Evolutionary conservation across 2,329 filamentous ascomycete genomes (phyloP).

Genomic region (Alternaria arborescens): DNA sequence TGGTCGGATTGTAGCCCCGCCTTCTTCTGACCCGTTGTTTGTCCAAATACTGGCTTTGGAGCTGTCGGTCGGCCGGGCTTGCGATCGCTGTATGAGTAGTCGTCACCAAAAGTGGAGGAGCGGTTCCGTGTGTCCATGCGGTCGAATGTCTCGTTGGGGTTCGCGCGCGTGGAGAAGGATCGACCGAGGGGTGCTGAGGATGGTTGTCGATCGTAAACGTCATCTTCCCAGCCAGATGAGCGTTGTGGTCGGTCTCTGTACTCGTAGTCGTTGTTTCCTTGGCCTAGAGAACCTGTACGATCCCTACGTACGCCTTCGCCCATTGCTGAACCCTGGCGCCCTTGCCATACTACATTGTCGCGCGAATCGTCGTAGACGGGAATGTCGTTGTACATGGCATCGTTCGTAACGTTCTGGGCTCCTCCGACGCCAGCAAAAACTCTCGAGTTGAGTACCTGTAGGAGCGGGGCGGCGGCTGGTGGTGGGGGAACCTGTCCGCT

Average conservation of each 20-base stretch:
- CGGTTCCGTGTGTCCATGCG: slow-evolving; percentile 48
- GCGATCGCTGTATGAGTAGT: slow-evolving; percentile 65
- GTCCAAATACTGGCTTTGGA: slow-evolving; percentile 84
- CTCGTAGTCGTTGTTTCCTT: slow-evolving; percentile 55
- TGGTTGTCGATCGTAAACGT: slow-evolving; percentile 70
- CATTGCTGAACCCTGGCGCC: slow-evolving; percentile 72
- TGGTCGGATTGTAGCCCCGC: slow-evolving; percentile 70
- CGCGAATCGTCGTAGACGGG: slow-evolving; percentile 86
- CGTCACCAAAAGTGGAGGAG: slow-evolving; percentile 55
- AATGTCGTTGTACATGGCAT: slow-evolving; percentile 80
- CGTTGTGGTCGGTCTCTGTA: slow-evolving; percentile 67
- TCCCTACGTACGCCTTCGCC: slow-evolving; percentile 70
- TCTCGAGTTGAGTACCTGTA: slow-evolving; percentile 84
- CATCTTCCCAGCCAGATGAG: slow-evolving; percentile 77
- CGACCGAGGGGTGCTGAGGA: slow-evolving; percentile 50
- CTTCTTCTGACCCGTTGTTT: slow-evolving; percentile 57
- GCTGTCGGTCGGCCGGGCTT: slow-evolving; percentile 82
- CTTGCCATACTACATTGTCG: slow-evolving; percentile 86
- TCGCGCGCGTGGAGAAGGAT: slow-evolving; percentile 62
- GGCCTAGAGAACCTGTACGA: slow-evolving; percentile 51
- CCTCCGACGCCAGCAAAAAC: slow-evolving; percentile 75
- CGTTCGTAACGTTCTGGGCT: slow-evolving; percentile 23
- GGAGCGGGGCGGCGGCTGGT: slow-evolving; percentile 81
- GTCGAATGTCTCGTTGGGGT: slow-evolving; percentile 61
- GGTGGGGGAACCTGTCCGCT: slow-evolving; percentile 80